Percentiles rank a stretch among this genome's conserved stretches.
phyloP scores from a whole-genome alignment of 805 yeast species.

The Yamadazyma sp. region DNA sequence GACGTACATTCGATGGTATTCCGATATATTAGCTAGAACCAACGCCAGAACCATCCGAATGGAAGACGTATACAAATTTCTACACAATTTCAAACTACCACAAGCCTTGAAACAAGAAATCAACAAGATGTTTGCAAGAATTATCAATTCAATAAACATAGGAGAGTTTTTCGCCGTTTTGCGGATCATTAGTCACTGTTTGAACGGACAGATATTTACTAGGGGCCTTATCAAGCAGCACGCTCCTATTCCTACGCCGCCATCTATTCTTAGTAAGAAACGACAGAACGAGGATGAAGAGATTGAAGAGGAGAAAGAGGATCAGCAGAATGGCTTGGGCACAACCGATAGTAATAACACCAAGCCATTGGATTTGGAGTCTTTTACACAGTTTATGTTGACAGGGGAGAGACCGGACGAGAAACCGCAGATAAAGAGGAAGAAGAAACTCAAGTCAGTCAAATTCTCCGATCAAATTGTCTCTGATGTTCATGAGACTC shows the following conservation, averaged over 20 bases:
- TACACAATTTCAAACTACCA: conserved; percentile 71
- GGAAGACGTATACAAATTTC: conserved; percentile 75
- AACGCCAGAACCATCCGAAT: conserved; percentile 65
- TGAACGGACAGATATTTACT: conserved; percentile 53
- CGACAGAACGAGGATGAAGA: conserved; percentile 48
- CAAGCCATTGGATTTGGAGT: conserved; percentile 70
- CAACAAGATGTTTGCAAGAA: conserved; percentile 49
- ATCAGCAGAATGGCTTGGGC: conserved; percentile 12
- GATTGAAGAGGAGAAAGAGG: conserved; percentile 25
- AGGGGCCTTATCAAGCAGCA: conserved; percentile 50
- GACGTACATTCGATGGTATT: conserved; percentile 92
- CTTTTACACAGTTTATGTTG: conserved; percentile 78
- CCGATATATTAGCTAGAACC: conserved; percentile 73
- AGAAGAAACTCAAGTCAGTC: conserved; percentile 55
- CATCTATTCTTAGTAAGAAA: conserved; percentile 67
- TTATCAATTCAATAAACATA: conserved; percentile 63
- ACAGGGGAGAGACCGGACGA: conserved; percentile 74
- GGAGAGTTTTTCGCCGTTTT: conserved; percentile 90
- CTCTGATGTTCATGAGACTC: conserved; percentile 39
- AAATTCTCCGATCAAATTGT: conserved; percentile 70
- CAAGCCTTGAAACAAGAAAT: conserved; percentile 51
- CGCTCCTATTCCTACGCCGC: conserved; percentile 78
- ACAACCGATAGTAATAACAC: background rate
- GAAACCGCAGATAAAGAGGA: conserved; percentile 30
- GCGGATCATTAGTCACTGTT: conserved; percentile 73